Evolutionary conservation across 805 yeast species (phyloP), one percentile per base, ranked within the genome.

Genomic region (Komagataella pseudopastoris): DNA sequence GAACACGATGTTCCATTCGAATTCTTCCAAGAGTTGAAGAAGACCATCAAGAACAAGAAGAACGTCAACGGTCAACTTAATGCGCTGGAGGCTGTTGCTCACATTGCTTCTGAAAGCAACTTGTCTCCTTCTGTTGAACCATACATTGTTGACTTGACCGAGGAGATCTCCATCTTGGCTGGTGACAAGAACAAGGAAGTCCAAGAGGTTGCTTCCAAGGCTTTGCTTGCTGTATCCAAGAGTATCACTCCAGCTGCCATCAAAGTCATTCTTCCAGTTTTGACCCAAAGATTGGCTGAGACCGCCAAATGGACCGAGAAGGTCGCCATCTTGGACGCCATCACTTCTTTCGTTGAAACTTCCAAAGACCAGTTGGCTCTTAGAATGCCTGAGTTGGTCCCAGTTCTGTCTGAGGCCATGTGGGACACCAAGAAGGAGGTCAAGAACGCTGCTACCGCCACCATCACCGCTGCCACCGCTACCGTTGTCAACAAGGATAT

Each of bases 341-440:
- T 93, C 66, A 73, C 96, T 59, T 80, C 81, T 61, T 78, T 91
- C 67, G 99, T 93, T 63, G 95, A 88, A 69, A 78, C 88, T 62
- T 96, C 99, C 63, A 91, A 90, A 74, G 85, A 75, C 64, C 99
- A 90, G 80, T 78, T 93, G 62, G 96, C 99, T 63, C 81, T 93
- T 67, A 89, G 99, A 82, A 93, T 93, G 98, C 96, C 98, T 67
- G 98, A 93, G 80, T 83, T 93, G 71, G 91, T 93, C 66, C 99
- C 99, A 73, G 93, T 85, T 61, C 78, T 93, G 66, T 93, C 99
- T 63, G 99, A 93, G 80, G 88, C 97, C 66, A 93, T 93, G 98
- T 93, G 99, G 99, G 99, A 93, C 76, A 93, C 99, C 75, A 93
- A 93, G 84, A 78, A 80, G 75, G 98, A 93, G 69, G 99, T 93